Evolutionary conservation across 306 rosid genomes (phyloP).

Genomic region (Macrotyloma uniflorum): DNA sequence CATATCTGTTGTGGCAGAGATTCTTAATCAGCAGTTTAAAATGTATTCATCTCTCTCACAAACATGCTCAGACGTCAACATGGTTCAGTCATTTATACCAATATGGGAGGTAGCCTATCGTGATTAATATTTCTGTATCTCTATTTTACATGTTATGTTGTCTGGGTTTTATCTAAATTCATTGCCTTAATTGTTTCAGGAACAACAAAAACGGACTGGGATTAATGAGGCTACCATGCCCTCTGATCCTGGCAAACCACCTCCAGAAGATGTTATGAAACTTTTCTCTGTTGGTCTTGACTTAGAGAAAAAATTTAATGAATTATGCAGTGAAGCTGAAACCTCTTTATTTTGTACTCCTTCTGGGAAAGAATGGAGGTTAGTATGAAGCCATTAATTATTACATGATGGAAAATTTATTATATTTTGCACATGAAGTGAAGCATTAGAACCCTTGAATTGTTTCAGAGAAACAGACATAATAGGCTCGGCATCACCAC

Average conservation of each 20-base stretch:
- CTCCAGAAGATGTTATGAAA: slow-evolving; percentile 69
- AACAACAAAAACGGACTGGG: slow-evolving; percentile 71
- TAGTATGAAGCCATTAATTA: slow-evolving; percentile 34
- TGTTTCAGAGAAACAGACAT: slow-evolving; percentile 54
- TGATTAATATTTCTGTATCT: slow-evolving; percentile 15
- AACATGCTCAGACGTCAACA: slow-evolving; percentile 71
- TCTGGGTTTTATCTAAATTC: slow-evolving; percentile 29
- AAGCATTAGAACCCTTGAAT: slow-evolving; percentile 35
- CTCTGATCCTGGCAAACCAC: slow-evolving; percentile 74
- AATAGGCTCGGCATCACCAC: slow-evolving; percentile 58
- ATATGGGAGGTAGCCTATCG: slow-evolving; percentile 80
- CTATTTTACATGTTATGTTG: slow-evolving; percentile 17
- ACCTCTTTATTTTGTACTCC: slow-evolving; percentile 43
- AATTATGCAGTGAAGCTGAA: slow-evolving; percentile 54
- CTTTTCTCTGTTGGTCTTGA: slow-evolving; percentile 61
- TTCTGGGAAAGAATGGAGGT: slow-evolving; percentile 50
- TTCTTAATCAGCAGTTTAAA: slow-evolving; percentile 73
- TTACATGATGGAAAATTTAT: slow-evolving; percentile 37
- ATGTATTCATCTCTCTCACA: slow-evolving; percentile 87
- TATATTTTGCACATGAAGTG: slow-evolving; percentile 37
- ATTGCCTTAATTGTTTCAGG: slow-evolving; percentile 53
- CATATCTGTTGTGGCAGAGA: slow-evolving; percentile 57
- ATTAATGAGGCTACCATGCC: slow-evolving; percentile 50
- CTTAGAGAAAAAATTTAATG: slow-evolving; percentile 51
- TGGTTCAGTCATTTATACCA: slow-evolving; percentile 92